Percentiles rank a stretch among this genome's conserved stretches.
These are phyloP conservation scores for Rubia tinctorum DNA, from an alignment of 305 asterid species.

Conservation along the genomic window DNA sequence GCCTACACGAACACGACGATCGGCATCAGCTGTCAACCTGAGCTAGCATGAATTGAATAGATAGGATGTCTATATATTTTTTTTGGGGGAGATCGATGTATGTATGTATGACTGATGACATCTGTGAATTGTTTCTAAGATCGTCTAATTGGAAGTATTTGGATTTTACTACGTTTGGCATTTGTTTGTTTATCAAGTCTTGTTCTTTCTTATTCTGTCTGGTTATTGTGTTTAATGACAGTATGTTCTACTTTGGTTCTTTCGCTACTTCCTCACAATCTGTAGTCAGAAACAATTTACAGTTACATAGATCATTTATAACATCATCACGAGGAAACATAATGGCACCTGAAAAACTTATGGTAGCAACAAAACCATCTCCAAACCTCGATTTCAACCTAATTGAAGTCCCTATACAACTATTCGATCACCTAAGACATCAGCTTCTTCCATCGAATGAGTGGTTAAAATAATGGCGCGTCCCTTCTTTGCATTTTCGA, in stretches of 20 bases:
- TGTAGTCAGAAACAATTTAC: too few species aligned
- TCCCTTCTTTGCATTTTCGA: constrained; percentile 83
- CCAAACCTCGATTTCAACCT: constrained; percentile 84
- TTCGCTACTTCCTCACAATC: too few species aligned
- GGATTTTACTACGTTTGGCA: not conserved
- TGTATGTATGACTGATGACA: too few species aligned
- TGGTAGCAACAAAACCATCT: constrained; percentile 72
- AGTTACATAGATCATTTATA: too few species aligned
- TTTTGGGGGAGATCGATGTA: not conserved
- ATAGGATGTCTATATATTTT: too few species aligned
- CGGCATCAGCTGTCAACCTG: not conserved
- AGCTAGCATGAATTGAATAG: not conserved
- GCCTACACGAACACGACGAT: not conserved
- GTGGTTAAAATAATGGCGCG: constrained; percentile 85
- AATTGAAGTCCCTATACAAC: constrained; percentile 92
- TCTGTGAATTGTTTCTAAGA: not conserved
- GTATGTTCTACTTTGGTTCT: too few species aligned
- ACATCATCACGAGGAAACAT: too few species aligned
- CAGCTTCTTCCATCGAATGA: constrained; percentile 99
- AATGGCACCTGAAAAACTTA: constrained; percentile 74
- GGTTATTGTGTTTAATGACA: not conserved
- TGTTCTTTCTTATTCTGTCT: not conserved
- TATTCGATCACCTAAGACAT: constrained; percentile 82
- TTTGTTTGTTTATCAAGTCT: not conserved
- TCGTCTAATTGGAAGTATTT: not conserved